A percentile compares a stretch with the other conserved stretches of the same genome.
Evolutionary conservation across 2,329 filamentous ascomycete genomes (phyloP).

Genomic region (Bertia moriformis): DNA sequence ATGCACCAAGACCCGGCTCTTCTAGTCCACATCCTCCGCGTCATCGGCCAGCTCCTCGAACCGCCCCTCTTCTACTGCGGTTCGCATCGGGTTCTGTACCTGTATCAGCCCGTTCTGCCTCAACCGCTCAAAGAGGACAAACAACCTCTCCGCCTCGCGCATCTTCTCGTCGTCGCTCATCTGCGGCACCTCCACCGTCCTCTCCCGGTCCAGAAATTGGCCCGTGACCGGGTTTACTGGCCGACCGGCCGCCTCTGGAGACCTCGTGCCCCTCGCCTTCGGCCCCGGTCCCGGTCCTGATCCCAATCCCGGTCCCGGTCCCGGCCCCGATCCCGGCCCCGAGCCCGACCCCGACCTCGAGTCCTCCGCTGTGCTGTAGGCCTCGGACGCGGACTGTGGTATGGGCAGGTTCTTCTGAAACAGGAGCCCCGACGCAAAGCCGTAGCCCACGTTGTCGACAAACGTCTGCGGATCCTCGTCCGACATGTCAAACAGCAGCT

Average conservation of each 20-base stretch:
- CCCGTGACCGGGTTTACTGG: conserved; percentile 75
- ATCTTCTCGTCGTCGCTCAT: conserved; percentile 92
- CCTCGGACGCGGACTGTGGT: conserved; percentile 49
- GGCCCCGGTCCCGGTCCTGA: conserved; percentile 2
- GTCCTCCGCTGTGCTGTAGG: too few species aligned
- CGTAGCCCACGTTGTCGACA: conserved; percentile 85
- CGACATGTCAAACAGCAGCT: conserved; percentile 76
- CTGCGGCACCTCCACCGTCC: conserved; percentile 39
- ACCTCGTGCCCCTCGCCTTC: too few species aligned
- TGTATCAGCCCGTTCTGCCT: conserved; percentile 39
- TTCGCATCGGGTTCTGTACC: conserved; percentile 54
- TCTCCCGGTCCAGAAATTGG: conserved; percentile 60
- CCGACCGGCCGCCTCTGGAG: conserved; percentile 15
- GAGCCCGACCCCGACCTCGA: conserved; percentile 5
- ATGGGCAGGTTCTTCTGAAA: conserved; percentile 71
- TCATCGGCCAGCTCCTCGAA: conserved; percentile 43
- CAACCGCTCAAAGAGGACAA: conserved; percentile 78
- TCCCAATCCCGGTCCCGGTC: not conserved
- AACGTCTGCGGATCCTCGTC: conserved; percentile 66
- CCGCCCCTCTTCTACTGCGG: conserved; percentile 45
- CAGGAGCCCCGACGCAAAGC: conserved; percentile 80
- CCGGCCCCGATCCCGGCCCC: not conserved
- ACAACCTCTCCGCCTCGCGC: conserved; percentile 74
- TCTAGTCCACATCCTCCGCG: conserved; percentile 6
- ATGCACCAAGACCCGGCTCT: too few species aligned